Evolutionary conservation across 2,329 filamentous ascomycete species (phyloP).

Genomic region (Cyclaneusma minus): DNA sequence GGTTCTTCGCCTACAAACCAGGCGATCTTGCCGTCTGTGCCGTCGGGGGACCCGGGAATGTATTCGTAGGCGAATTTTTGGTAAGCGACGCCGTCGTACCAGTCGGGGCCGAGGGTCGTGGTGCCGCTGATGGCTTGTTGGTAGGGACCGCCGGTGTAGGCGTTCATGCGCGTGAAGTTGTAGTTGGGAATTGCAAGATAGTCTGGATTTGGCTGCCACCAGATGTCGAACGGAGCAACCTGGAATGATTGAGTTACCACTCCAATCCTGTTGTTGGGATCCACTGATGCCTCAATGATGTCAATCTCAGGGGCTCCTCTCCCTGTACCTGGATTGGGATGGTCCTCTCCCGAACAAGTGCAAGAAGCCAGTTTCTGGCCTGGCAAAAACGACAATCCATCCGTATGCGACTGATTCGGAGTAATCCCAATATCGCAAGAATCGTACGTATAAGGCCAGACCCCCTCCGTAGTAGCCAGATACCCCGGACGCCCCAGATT

Average conservation of each 20-base stretch:
- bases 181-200: slow-evolving; percentile 34
- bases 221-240: slow-evolving; percentile 23
- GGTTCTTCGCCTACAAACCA: slow-evolving; percentile 36
- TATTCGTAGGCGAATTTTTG: slow-evolving; percentile 42
- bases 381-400: slow-evolving; percentile 49
- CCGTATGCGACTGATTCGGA: slow-evolving; percentile 49
- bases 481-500: slow-evolving; percentile 37
- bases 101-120: slow-evolving; percentile 35
- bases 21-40: slow-evolving; percentile 25
- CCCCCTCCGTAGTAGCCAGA: slow-evolving; percentile 32
- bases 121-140: slow-evolving; percentile 40
- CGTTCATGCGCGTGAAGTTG: slow-evolving; percentile 30
- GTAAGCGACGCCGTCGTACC: slow-evolving; percentile 36
- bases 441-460: slow-evolving; percentile 39
- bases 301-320: slow-evolving; percentile 57
- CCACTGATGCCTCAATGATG: slow-evolving; percentile 44
- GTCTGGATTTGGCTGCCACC: slow-evolving; percentile 34
- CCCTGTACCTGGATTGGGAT: slow-evolving; percentile 47
- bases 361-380: slow-evolving; percentile 55
- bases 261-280: slow-evolving; percentile 19
- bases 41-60: slow-evolving; percentile 26
- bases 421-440: slow-evolving; percentile 49
- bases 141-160: slow-evolving; percentile 35
- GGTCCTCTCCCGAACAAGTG: slow-evolving; percentile 45
- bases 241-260: slow-evolving; percentile 21